Percentiles rank a stretch among this genome's conserved stretches.
These are phyloP conservation scores for Leucaena leucocephala DNA, from an alignment of 306 rosid genomes.

Conservation along the genomic window DNA sequence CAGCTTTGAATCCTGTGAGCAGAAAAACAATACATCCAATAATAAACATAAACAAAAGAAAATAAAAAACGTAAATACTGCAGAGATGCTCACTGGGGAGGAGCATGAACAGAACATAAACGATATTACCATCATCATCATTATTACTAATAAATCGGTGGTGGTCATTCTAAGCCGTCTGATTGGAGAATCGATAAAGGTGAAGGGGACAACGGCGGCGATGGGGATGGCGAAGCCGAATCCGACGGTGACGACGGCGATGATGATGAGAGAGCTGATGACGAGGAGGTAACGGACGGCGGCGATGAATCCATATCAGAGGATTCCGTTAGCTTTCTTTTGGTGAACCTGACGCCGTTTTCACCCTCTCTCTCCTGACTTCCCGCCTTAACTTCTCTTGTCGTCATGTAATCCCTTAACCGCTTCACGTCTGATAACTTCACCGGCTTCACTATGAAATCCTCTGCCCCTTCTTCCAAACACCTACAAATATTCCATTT, in stretches of 20 bases:
- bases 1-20: conserved; percentile 33
- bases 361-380: conserved; percentile 14
- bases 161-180: conserved; percentile 72
- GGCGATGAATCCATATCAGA: conserved; percentile 59
- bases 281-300: conserved; percentile 49
- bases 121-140: neutral
- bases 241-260: conserved; percentile 34
- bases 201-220: conserved; percentile 26
- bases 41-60: conserved; percentile 4
- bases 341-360: conserved; percentile 46
- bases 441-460: conserved; percentile 95
- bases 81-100: conserved; percentile 10
- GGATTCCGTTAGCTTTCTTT: conserved; percentile 64
- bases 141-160: conserved; percentile 37
- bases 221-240: conserved; percentile 1
- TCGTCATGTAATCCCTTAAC: conserved; percentile 60
- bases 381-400: conserved; percentile 51
- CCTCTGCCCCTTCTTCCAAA: conserved; percentile 98
- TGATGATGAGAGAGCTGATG: conserved; percentile 44
- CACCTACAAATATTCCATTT: conserved; percentile 48
- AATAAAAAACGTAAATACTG: conserved; percentile 13
- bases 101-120: neutral
- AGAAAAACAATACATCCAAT: conserved; percentile 9
- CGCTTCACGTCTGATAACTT: conserved; percentile 84
- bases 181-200: conserved; percentile 60